Conservation (phyloP, 345 rosid genomes). For the Pugionium cornutum region DNA sequence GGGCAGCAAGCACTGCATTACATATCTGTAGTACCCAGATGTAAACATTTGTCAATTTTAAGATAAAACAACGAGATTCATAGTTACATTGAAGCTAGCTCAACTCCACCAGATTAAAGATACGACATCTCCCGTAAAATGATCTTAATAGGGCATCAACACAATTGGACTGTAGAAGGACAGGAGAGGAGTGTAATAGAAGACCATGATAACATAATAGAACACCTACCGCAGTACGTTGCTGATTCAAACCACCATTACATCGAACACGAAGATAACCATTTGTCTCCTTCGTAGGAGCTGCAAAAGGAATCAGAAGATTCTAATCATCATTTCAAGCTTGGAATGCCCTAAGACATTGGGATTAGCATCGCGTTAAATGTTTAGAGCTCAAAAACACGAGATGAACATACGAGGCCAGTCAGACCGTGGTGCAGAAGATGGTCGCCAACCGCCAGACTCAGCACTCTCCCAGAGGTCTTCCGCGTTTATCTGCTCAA, state of each 20-base stretch:
- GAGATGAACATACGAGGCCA: constrained; percentile 74
- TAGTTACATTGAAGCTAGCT: constrained; percentile 1
- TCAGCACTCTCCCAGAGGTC: constrained; percentile 89
- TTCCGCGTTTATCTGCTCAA: constrained; percentile 65
- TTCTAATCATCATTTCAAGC: constrained; percentile 12
- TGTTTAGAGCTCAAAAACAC: constrained; percentile 30
- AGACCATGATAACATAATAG: neutral
- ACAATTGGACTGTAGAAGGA: constrained; percentile 2
- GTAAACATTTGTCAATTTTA: constrained; percentile 20
- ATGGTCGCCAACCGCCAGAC: constrained; percentile 91
- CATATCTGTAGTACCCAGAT: constrained; percentile 63
- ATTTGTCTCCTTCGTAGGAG: constrained; percentile 78
- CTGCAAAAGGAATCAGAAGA: constrained; percentile 50
- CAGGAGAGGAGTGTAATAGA: constrained; percentile 6
- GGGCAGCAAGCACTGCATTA: constrained; percentile 98
- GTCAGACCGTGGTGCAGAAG: constrained; percentile 92
- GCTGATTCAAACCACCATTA: constrained; percentile 98
- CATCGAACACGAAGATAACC: constrained; percentile 97
- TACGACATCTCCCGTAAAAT: neutral
- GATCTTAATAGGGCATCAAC: neutral
- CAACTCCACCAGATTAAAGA: constrained; percentile 5
- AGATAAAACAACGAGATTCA: constrained; percentile 14
- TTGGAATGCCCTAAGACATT: constrained; percentile 30
- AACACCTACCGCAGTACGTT: constrained; percentile 87
- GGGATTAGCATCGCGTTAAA: constrained; percentile 36